Evolutionary conservation across 345 rosid genomes (phyloP).

Genomic region (Heritiera fomes): DNA sequence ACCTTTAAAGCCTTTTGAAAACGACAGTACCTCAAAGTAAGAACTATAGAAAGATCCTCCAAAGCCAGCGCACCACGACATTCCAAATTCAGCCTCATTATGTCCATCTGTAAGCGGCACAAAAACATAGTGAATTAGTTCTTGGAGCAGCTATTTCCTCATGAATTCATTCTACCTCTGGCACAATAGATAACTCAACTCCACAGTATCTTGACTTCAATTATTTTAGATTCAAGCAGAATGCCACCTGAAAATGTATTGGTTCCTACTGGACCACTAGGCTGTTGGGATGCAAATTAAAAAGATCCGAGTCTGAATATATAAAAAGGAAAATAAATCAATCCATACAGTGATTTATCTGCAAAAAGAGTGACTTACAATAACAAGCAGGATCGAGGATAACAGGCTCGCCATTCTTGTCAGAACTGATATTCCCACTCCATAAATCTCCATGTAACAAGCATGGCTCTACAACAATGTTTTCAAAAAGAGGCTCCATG

Average conservation of each 20-base stretch:
- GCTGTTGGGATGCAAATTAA: background rate
- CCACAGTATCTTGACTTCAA: background rate
- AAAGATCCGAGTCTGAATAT: background rate
- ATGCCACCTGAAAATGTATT: background rate
- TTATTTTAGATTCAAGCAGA: slow-evolving; percentile 6
- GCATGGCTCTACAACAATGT: slow-evolving; percentile 67
- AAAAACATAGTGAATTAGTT: slow-evolving; percentile 9
- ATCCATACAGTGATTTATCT: background rate
- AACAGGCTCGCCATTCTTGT: slow-evolving; percentile 77
- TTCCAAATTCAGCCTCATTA: slow-evolving; percentile 90
- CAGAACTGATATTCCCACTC: slow-evolving; percentile 91
- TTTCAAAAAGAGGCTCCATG: slow-evolving; percentile 75
- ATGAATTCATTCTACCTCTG: background rate
- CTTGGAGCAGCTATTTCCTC: background rate
- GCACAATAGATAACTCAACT: background rate
- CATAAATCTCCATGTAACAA: slow-evolving; percentile 96
- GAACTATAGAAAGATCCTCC: slow-evolving; percentile 78
- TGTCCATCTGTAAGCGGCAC: slow-evolving; percentile 65
- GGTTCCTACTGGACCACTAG: background rate
- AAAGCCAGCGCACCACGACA: slow-evolving; percentile 97
- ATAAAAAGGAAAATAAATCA: background rate
- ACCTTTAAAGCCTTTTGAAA: slow-evolving; percentile 3
- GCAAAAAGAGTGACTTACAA: slow-evolving; percentile 43
- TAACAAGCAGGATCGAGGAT: slow-evolving; percentile 97
- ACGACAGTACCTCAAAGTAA: slow-evolving; percentile 64